phyloP scores from a whole-genome alignment of 2,329 filamentous ascomycete species.

The Alternaria solani region DNA sequence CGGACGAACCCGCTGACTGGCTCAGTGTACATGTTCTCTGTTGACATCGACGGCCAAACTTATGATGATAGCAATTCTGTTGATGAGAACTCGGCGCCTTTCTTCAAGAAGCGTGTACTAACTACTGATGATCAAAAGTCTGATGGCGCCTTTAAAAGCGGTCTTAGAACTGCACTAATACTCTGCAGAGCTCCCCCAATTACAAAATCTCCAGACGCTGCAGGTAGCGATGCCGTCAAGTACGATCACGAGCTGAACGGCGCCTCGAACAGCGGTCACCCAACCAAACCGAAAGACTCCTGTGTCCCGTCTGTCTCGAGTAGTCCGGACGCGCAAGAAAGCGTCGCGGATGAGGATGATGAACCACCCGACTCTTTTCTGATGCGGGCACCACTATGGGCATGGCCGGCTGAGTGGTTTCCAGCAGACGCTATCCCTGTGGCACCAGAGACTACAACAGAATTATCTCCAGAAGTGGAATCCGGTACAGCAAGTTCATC shows the following conservation, averaged over 20 bases:
- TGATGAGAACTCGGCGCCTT: neutral
- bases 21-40: neutral
- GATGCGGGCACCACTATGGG: neutral
- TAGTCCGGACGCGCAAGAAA: neutral
- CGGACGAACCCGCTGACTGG: constrained; percentile 2
- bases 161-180: neutral
- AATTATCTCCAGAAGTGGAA: neutral
- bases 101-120: neutral
- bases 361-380: constrained; percentile 12
- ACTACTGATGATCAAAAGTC: neutral
- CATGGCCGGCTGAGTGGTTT: neutral
- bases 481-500: neutral
- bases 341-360: neutral
- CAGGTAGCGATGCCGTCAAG: neutral
- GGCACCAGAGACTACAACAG: neutral
- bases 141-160: neutral
- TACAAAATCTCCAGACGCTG: neutral
- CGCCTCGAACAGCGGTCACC: neutral
- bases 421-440: neutral
- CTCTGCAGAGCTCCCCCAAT: neutral
- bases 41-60: neutral
- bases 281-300: neutral
- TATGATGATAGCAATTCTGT: neutral
- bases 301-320: neutral
- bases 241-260: neutral